phyloP scores from a whole-genome alignment of 345 rosid species.

The Eutrema heterophyllum region DNA sequence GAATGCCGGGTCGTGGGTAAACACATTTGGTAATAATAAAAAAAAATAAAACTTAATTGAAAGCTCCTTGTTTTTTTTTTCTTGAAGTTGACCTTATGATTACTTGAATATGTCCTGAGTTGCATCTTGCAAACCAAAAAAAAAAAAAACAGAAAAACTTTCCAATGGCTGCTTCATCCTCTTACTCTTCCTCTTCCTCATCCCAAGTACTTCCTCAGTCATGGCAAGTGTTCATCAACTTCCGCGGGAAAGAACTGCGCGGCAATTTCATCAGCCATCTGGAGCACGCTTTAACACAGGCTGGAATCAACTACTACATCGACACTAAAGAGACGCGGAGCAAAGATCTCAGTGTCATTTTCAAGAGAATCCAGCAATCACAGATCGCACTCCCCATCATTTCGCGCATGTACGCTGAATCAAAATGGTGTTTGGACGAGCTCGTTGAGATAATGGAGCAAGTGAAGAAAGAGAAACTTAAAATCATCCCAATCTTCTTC shows the following conservation, averaged over 20 bases:
- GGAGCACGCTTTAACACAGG: neutral
- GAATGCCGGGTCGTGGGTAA: neutral
- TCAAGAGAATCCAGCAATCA: neutral
- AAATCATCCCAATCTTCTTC: neutral
- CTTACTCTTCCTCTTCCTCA: neutral
- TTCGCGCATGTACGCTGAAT: neutral
- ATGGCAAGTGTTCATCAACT: slow-evolving; percentile 14
- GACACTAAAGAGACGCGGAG: neutral
- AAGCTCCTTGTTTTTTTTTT: no score
- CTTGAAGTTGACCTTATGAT: neutral
- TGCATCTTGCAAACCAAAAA: neutral
- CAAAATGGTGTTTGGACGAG: slow-evolving; percentile 1
- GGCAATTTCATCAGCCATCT: neutral
- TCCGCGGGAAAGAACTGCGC: neutral
- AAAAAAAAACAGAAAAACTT: neutral
- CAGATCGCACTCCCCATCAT: neutral
- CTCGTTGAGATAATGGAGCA: neutral
- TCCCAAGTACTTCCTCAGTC: neutral
- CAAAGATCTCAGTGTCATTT: neutral
- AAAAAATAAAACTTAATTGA: neutral
- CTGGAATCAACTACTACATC: neutral
- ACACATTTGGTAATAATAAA: neutral
- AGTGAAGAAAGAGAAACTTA: neutral
- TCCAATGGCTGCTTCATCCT: neutral
- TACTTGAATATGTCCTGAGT: no score